Conservation (phyloP, 495 filamentous ascomycete species). For the Thermochaetoides thermophila region DNA sequence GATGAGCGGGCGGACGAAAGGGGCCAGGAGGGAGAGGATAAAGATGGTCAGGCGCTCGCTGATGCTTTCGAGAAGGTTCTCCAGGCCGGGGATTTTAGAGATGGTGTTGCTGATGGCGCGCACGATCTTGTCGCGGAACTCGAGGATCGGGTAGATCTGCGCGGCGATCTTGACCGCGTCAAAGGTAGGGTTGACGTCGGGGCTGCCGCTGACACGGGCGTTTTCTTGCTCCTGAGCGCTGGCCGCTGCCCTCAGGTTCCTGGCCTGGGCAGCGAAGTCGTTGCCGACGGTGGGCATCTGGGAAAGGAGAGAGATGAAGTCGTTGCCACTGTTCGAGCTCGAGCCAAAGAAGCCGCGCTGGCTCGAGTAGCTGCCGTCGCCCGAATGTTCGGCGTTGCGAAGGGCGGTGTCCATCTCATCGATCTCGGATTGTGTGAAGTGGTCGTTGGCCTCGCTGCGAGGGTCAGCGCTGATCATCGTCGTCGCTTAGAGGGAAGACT, state of each 20-base stretch:
- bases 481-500: conserved; percentile 1
- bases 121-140: conserved; percentile 87
- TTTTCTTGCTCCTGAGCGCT: conserved; percentile 61
- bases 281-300: conserved; percentile 64
- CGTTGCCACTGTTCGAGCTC: conserved; percentile 23
- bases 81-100: conserved; percentile 82
- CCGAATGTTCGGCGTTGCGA: conserved; percentile 33
- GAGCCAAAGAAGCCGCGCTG: conserved; percentile 28
- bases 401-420: conserved; percentile 75
- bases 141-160: conserved; percentile 87
- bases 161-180: conserved; percentile 68
- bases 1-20: conserved; percentile 83
- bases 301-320: conserved; percentile 55
- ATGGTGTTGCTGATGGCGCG: conserved; percentile 68
- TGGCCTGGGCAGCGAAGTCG: conserved; percentile 62
- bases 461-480: too few species aligned
- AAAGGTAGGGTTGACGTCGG: conserved; percentile 57
- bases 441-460: conserved; percentile 79
- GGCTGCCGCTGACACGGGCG: conserved; percentile 32
- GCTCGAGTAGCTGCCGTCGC: conserved; percentile 11
- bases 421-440: conserved; percentile 90
- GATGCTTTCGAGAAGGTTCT: conserved; percentile 75
- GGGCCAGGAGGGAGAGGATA: conserved; percentile 74
- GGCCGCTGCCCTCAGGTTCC: conserved; percentile 56
- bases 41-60: conserved; percentile 83